Percentiles rank a stretch among this genome's conserved stretches.
These are phyloP conservation scores for Scheffersomyces ergatensis DNA, from an alignment of 805 yeast genomes.

Conservation along the genomic window DNA sequence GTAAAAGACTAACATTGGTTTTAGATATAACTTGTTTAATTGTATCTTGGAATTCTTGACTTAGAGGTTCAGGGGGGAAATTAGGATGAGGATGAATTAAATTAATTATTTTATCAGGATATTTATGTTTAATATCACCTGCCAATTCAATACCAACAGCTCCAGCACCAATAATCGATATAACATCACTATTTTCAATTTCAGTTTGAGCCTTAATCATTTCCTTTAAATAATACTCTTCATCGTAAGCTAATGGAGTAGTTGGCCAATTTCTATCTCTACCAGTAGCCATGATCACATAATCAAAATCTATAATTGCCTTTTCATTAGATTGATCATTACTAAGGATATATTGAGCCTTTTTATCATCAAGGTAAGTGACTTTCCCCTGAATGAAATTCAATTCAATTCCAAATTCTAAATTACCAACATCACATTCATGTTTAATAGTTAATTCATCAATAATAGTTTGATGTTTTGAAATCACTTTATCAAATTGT, in stretches of 20 bases:
- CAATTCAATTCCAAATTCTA: conserved; percentile 15
- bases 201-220: conserved; percentile 32
- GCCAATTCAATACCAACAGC: conserved; percentile 45
- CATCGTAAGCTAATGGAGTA: conserved; percentile 41
- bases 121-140: conserved; percentile 34
- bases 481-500: conserved; percentile 24
- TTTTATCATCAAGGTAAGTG: conserved; percentile 18
- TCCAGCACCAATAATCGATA: conserved; percentile 46
- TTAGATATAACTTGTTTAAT: conserved; percentile 22
- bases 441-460: neutral
- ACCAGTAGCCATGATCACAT: conserved; percentile 47
- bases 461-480: conserved; percentile 8
- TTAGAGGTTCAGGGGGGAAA: conserved; percentile 39
- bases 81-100: conserved; percentile 35
- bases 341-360: conserved; percentile 25
- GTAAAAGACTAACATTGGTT: conserved; percentile 25
- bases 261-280: conserved; percentile 54
- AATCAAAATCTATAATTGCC: conserved; percentile 38
- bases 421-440: neutral
- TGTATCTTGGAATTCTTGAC: conserved; percentile 24
- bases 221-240: conserved; percentile 39
- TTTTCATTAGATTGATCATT: conserved; percentile 5
- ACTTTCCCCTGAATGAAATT: conserved; percentile 35
- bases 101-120: conserved; percentile 30
- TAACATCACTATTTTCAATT: conserved; percentile 30